Percentiles rank a stretch among this genome's conserved stretches.
Conservation (phyloP, 225 moss, liverwort and hornwort genomes). For the Pseudoscleropodium purum region DNA sequence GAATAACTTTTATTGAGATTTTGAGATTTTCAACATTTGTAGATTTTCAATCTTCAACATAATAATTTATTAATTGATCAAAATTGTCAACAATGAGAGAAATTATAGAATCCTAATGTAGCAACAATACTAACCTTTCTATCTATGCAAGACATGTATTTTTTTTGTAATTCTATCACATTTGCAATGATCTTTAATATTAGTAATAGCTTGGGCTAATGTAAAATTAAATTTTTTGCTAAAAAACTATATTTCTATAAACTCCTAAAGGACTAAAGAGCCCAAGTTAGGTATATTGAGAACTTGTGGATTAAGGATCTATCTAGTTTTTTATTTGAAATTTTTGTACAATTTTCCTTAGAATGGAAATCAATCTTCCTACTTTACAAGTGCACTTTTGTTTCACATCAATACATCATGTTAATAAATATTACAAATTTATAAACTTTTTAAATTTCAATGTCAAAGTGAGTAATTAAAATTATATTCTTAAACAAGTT, state of each 20-base stretch:
- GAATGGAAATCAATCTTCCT: no score
- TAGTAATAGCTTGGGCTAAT: background rate
- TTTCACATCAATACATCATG: background rate
- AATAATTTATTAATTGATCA: background rate
- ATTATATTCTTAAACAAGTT: no score
- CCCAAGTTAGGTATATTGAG: fast-evolving
- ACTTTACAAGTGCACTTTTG: fast-evolving
- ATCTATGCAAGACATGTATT: background rate
- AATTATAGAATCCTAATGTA: background rate
- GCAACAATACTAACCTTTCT: fast-evolving
- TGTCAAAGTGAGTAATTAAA: background rate
- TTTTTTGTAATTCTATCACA: background rate
- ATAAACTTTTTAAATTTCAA: background rate
- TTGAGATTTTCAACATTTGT: fast-evolving
- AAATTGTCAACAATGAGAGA: background rate
- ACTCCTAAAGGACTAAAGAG: no score
- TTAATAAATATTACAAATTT: background rate
- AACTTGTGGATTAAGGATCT: fast-evolving
- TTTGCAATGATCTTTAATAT: background rate
- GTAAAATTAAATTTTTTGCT: background rate
- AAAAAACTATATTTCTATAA: background rate
- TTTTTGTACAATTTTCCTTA: fast-evolving
- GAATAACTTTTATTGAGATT: no score
- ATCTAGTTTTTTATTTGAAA: background rate
- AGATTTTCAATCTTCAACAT: background rate